Conservation (phyloP, 164 flowering plant genomes). For the Chloranthus sessilifolius region DNA sequence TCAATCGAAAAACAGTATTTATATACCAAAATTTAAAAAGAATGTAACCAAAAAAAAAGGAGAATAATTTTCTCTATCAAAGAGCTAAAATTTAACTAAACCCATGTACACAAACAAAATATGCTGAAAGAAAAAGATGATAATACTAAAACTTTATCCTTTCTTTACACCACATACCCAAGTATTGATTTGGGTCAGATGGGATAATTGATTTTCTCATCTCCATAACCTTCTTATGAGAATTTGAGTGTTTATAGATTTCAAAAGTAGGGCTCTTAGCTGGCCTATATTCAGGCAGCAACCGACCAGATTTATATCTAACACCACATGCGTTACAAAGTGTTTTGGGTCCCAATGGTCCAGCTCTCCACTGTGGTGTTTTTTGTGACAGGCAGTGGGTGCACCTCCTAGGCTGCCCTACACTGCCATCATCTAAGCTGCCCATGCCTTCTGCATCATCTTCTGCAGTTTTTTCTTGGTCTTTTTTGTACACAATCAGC, state of each 20-base stretch:
- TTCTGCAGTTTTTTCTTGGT: constrained; percentile 7
- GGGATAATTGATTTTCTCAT: constrained; percentile 46
- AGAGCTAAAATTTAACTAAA: no score
- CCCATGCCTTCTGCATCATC: constrained; percentile 11
- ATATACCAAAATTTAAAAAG: no score
- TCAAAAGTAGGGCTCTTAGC: constrained; percentile 75
- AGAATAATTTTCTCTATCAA: no score
- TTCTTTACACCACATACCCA: no score
- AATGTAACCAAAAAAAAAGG: no score
- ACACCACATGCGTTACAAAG: constrained; percentile 82
- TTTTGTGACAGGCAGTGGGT: constrained; percentile 57
- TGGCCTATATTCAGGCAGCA: constrained; percentile 71
- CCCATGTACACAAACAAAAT: no score
- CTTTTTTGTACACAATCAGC: constrained; percentile 31
- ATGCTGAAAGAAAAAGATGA: no score
- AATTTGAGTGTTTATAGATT: constrained; percentile 60
- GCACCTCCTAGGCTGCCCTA: constrained; percentile 49
- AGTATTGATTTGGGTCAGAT: no score
- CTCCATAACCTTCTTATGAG: constrained; percentile 68
- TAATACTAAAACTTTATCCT: no score
- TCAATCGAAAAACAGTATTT: no score
- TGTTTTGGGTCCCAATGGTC: constrained; percentile 67
- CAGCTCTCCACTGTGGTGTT: constrained; percentile 78
- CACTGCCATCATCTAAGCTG: constrained; percentile 10
- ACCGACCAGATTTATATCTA: constrained; percentile 61